Base-by-base conservation (phyloP, 108 stramenopile genomes). In the Ochromonas danica region DNA sequence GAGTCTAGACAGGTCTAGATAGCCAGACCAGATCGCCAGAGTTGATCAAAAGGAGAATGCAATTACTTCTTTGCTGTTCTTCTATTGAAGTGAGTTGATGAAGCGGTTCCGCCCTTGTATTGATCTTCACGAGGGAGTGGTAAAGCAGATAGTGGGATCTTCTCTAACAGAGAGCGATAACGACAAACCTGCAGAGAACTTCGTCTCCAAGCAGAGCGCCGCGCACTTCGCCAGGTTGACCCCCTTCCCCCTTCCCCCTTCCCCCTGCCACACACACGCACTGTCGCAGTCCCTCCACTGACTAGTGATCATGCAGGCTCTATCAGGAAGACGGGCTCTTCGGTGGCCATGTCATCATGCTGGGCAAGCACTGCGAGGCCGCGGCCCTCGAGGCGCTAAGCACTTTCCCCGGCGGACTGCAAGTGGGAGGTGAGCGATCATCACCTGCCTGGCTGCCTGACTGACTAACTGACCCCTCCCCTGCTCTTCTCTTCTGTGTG, bases 21-120 rank as follows among this genome's bases (percentile, higher is more conserved):
- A n/a, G n/a, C n/a, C n/a, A n/a, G n/a, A n/a, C n/a, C n/a, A n/a
- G n/a, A n/a, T n/a, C n/a, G n/a, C n/a, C n/a, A n/a, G n/a, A n/a
- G n/a, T n/a, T n/a, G n/a, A n/a, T n/a, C n/a, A n/a, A n/a, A n/a
- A n/a, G n/a, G n/a, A n/a, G n/a, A n/a, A n/a, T n/a, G n/a, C n/a
- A n/a, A n/a, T n/a, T n/a, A n/a, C n/a, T n/a, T n/a, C n/a, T n/a
- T n/a, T n/a, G n/a, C n/a, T n/a, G n/a, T n/a, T n/a, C n/a, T n/a
- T n/a, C n/a, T n/a, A n/a, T n/a, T n/a, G n/a, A n/a, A n/a, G n/a
- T n/a, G n/a, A n/a, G n/a, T n/a, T n/a, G n/a, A n/a, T 51, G 6
- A 96, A 95, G 94, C 93, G 93, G 82, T 97, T 99, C 78, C 91
- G 95, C 17, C 98, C 98, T 1, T 99, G 98, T 82, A 99, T 99